Evolutionary conservation across 2,329 filamentous ascomycete species (phyloP), one percentile per base, ranked within the genome.

Genomic region (Claviceps digitariae): DNA sequence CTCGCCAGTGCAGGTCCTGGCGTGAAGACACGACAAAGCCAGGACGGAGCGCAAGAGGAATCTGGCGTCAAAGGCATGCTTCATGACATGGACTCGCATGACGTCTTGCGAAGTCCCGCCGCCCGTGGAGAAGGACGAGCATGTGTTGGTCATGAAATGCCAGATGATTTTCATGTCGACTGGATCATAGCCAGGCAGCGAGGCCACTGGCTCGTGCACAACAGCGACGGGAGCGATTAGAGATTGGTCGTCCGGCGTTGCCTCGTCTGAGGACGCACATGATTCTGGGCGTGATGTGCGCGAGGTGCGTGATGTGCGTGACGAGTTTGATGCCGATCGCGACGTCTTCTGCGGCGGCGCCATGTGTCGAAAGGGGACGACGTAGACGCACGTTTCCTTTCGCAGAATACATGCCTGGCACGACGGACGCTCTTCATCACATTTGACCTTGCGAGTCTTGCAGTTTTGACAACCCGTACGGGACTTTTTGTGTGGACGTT

Each of bases 41-140:
- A 80, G 70, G n/a, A 81, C 57, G 8, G 71, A 73, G 57, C 79
- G 68, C 74, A 81, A 75, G 36, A 81, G 70, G 56, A 80, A 81
- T 0, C 70, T 72, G n/a, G 69, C 71, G 48, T 70, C 62, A 51
- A 79, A 77, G 44, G 76, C 77, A 41, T 74, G 69, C 40, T 74
- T 69, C 7, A 77, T 71, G 45, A 81, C 63, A 23, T 66, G 68
- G 27, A 72, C 67, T 55, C 69, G 71, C 55, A 81, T 68, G 23
- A 75, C 67, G 9, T 71, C 61, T 54, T 63, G 58, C 3, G 66
- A 64, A 7, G 59, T 60, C 38, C 66, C 66, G 17, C 64, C 62
- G 23, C 71, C 63, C 29, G 73, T 63, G 15, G 72, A 68, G 60
- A 80, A 77, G 15, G 73, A 74, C 2, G 64, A 55, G 57, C 66